Conservation (phyloP, 169 alveolate species). For the Plasmodium reichenowi region DNA sequence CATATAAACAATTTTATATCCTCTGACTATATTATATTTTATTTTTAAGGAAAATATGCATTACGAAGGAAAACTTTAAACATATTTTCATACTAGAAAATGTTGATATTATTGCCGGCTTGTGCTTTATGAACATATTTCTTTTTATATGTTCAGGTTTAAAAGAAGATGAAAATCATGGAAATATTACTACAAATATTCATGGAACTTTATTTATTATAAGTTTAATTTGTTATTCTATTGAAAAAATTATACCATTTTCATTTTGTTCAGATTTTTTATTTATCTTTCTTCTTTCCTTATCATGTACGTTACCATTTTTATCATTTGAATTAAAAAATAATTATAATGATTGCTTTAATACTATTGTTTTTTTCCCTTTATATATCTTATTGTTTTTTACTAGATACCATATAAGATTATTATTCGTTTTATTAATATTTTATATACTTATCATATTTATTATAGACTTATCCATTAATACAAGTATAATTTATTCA, state of each 20-base stretch:
- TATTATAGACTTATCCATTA: constrained; percentile 29
- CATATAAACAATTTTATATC: not conserved
- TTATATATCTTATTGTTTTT: constrained; percentile 33
- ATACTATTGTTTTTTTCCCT: constrained; percentile 42
- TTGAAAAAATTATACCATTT: constrained; percentile 18
- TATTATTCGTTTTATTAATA: constrained; percentile 29
- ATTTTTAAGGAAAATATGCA: constrained; percentile 26
- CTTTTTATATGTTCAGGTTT: constrained; percentile 57
- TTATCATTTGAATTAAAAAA: constrained; percentile 15
- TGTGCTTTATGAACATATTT: constrained; percentile 42
- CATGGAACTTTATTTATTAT: constrained; percentile 61
- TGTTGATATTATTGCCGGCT: constrained; percentile 37
- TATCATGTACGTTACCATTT: constrained; percentile 55
- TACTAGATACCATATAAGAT: constrained; percentile 51
- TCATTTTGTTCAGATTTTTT: constrained; percentile 28
- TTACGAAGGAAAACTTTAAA: constrained; percentile 45
- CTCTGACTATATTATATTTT: not conserved
- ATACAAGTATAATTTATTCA: constrained; percentile 17
- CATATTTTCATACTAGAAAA: constrained; percentile 40
- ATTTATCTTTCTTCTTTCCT: constrained; percentile 23
- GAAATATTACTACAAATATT: constrained; percentile 35
- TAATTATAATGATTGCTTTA: constrained; percentile 32
- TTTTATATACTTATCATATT: constrained; percentile 18
- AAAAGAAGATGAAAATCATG: constrained; percentile 20
- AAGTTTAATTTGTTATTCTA: constrained; percentile 45